These are phyloP conservation scores for Phytophthora uliginosa DNA, from an alignment of 352 stramenopile species.

Conservation along the genomic window DNA sequence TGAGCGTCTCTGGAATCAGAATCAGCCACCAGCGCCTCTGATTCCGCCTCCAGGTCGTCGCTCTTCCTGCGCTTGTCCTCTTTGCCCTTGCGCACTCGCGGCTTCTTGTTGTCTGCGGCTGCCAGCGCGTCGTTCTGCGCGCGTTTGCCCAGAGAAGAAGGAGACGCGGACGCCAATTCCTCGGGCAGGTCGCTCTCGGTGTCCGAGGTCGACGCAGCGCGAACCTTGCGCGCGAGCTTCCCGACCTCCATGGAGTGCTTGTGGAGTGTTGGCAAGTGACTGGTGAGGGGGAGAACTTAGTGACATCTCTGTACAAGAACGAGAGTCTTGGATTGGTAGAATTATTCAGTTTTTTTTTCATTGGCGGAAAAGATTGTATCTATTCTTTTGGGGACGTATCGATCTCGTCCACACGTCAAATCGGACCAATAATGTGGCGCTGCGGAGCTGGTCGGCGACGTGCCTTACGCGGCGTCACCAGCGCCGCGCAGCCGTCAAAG, in stretches of 20 bases:
- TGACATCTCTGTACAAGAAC: conserved; percentile 51
- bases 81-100: conserved; percentile 58
- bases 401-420: conserved; percentile 16
- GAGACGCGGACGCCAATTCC: neutral
- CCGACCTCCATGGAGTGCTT: conserved; percentile 15
- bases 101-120: conserved; percentile 21
- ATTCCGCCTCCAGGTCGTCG: conserved; percentile 3
- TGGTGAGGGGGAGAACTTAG: conserved; percentile 47
- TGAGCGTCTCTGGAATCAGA: neutral
- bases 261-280: conserved; percentile 31
- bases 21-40: neutral
- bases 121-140: conserved; percentile 11
- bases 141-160: conserved; percentile 24
- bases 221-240: conserved; percentile 33
- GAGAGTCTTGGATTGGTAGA: neutral
- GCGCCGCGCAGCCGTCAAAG: conserved; percentile 6
- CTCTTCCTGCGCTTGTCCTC: conserved; percentile 56
- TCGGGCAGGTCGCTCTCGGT: conserved; percentile 13
- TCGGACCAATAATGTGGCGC: conserved; percentile 35
- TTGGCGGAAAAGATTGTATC: neutral
- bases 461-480: conserved; percentile 36
- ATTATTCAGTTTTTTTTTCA: neutral
- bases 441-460: conserved; percentile 37
- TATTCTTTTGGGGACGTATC: neutral
- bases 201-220: conserved; percentile 15